phyloP scores from a whole-genome alignment of 2,329 filamentous ascomycete genomes.

The Sporothrix pseudoabietina region DNA sequence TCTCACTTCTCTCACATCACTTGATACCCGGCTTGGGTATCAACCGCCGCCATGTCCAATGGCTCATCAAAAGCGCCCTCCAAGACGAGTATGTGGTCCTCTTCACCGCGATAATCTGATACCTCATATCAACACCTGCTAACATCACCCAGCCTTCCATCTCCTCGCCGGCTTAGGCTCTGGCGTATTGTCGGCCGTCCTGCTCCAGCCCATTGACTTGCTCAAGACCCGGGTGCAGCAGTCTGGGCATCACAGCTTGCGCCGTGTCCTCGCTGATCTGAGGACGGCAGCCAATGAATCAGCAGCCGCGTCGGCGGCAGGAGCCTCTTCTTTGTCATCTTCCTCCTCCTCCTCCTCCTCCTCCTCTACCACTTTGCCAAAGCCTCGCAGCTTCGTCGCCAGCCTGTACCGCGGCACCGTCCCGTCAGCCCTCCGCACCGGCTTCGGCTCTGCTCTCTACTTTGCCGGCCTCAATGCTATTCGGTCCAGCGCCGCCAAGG shows the following conservation, averaged over 20 bases:
- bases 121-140: neutral
- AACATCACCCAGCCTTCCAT: slow-evolving; percentile 65
- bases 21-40: neutral
- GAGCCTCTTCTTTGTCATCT: neutral
- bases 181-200: slow-evolving; percentile 81
- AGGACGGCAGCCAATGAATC: slow-evolving; percentile 45
- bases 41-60: slow-evolving; percentile 41
- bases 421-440: slow-evolving; percentile 89
- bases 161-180: slow-evolving; percentile 87
- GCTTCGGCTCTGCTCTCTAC: slow-evolving; percentile 90
- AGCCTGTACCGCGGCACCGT: slow-evolving; percentile 90
- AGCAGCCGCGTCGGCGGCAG: neutral
- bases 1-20: neutral
- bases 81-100: slow-evolving; percentile 41
- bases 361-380: neutral
- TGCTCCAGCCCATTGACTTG: slow-evolving; percentile 92
- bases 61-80: slow-evolving; percentile 40
- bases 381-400: slow-evolving; percentile 44
- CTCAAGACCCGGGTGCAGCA: slow-evolving; percentile 97
- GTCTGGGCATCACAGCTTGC: slow-evolving; percentile 69
- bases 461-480: slow-evolving; percentile 82
- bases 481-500: slow-evolving; percentile 65
- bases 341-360: neutral
- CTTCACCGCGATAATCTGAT: neutral
- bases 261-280: slow-evolving; percentile 69